Evolutionary conservation across 2,329 filamentous ascomycete species (phyloP), one percentile per base, ranked within the genome.

Genomic region (Zasmidium citrigriseum): DNA sequence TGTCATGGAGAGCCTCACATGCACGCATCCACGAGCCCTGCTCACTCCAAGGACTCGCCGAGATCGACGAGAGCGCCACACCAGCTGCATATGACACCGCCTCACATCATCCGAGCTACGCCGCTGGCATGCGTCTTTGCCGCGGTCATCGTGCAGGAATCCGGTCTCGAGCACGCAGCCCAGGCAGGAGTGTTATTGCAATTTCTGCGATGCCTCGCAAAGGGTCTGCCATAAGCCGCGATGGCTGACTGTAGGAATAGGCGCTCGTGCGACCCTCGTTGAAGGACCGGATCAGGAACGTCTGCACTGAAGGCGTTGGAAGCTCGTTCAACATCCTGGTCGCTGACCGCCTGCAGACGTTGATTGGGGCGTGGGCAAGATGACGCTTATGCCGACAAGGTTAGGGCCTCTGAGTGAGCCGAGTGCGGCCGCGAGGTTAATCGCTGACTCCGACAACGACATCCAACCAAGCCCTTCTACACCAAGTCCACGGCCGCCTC

Each of bases 181-280:
- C 34, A 41, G 7, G 34, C 16, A 34, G 46, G 41, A 48, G 46
- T 27, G 52, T 55, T 24, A 55, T 22, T 29, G 55, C 51, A 47
- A 57, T 57, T 24, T 53, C 55, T 57, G 50, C 50, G n/a, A 54
- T 52, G 49, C 46, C 20, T 41, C 34, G 4, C 4, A 41, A 41
- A 16, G 34, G 34, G 34, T 41, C 34, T 41, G 34, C 34, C 34
- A 41, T 41, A 41, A 41, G 47, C 16, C 47, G 47, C 23, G 24
- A 49, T 5, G 47, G 49, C 55, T 52, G 52, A 52, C 46, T 46
- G 45, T 54, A 46, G 45, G 48, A 54, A 49, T 60, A 64, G 60
- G 52, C 62, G 62, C 62, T 62, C 57, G 62, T 64, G 56, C 62
- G 58, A 62, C 61, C 54, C 41, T 48, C 38, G 34, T 45, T 29